Evolutionary conservation across 179 eudicot genomes (phyloP).

Genomic region (Silene vulgaris): DNA sequence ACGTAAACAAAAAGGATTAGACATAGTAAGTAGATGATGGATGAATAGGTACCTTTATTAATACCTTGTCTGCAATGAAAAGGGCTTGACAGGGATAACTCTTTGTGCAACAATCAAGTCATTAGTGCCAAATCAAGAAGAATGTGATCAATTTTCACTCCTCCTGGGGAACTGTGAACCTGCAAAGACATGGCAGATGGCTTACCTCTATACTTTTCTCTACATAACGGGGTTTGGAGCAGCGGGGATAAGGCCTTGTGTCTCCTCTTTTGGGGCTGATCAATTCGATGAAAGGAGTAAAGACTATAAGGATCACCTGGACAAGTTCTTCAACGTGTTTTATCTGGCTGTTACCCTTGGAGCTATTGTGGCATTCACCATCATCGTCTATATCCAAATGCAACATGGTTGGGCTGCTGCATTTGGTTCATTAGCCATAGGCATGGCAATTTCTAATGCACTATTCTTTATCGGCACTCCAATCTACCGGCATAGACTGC

Average conservation of each 20-base stretch:
- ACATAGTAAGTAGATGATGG: background rate
- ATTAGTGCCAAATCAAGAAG: conserved; percentile 66
- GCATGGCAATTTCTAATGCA: conserved; percentile 71
- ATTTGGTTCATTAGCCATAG: conserved; percentile 71
- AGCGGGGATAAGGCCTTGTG: conserved; percentile 89
- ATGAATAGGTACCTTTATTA: background rate
- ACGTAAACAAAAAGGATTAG: background rate
- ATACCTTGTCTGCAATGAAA: background rate
- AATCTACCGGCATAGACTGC: conserved; percentile 68
- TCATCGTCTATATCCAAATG: conserved; percentile 76
- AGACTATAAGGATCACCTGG: conserved; percentile 65
- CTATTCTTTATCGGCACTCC: conserved; percentile 83
- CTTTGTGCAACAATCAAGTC: conserved; percentile 58
- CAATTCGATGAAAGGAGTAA: conserved; percentile 73
- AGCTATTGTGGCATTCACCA: conserved; percentile 82
- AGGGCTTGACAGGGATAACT: conserved; percentile 85
- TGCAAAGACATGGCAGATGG: conserved; percentile 82
- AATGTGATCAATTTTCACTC: conserved; percentile 56
- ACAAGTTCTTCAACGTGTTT: conserved; percentile 78
- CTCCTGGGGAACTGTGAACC: conserved; percentile 68
- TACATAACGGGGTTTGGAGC: conserved; percentile 87
- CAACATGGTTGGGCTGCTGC: conserved; percentile 82
- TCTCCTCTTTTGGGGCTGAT: conserved; percentile 88
- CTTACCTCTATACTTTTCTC: conserved; percentile 53
- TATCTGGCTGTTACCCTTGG: conserved; percentile 77